Evolutionary conservation across 176 grass and related monocot genomes (phyloP).

Genomic region (Bothriochloa decipiens): DNA sequence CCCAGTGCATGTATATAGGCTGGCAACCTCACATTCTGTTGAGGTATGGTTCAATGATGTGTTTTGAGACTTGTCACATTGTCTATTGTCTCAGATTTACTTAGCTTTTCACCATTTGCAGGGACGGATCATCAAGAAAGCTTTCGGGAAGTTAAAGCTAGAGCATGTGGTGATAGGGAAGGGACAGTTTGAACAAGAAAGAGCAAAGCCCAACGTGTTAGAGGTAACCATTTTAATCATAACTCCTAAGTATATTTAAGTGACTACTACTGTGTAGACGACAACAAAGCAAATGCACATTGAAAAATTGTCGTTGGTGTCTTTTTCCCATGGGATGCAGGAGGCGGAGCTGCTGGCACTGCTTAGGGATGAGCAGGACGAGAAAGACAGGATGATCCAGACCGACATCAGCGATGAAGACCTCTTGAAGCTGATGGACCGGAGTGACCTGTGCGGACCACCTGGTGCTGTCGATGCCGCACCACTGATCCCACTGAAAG

Average conservation of each 20-base stretch:
- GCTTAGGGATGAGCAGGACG: slow-evolving; percentile 70
- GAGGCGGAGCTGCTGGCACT: slow-evolving; percentile 66
- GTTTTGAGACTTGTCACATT: background rate
- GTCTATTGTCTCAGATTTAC: background rate
- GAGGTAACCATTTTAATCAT: slow-evolving; percentile 47
- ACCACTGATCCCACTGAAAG: slow-evolving; percentile 60
- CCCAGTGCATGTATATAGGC: slow-evolving; percentile 86
- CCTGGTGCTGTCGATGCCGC: background rate
- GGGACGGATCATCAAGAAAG: slow-evolving; percentile 88
- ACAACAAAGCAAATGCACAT: background rate
- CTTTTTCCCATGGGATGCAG: slow-evolving; percentile 33
- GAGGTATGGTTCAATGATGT: slow-evolving; percentile 55
- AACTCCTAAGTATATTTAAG: background rate
- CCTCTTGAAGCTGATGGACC: slow-evolving; percentile 67
- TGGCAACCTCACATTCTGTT: slow-evolving; percentile 89
- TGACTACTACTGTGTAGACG: background rate
- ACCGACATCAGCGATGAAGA: slow-evolving; percentile 75
- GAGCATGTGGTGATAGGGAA: slow-evolving; percentile 93
- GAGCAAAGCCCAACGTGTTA: slow-evolving; percentile 56
- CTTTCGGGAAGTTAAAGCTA: slow-evolving; percentile 83
- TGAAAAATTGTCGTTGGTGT: background rate
- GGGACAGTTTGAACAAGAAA: slow-evolving; percentile 90
- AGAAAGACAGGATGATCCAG: slow-evolving; percentile 85
- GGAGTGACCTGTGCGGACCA: slow-evolving; percentile 54
- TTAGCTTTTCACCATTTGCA: slow-evolving; percentile 42